Evolutionary conservation across 2,329 filamentous ascomycete genomes (phyloP).

Genomic region (Monosporascus sp.): DNA sequence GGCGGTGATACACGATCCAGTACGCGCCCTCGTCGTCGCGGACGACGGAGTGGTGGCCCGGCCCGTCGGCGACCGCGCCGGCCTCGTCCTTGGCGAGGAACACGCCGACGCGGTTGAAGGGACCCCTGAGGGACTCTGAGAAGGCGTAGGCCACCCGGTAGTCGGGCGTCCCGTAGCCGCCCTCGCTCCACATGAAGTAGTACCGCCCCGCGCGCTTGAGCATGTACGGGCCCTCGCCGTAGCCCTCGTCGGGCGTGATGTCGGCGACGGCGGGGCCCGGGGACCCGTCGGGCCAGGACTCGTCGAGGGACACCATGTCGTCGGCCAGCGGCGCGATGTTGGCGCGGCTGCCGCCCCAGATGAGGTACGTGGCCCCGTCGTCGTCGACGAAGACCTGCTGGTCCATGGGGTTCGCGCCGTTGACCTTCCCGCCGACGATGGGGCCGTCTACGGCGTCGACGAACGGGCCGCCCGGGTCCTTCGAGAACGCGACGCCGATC

Average conservation of each 20-base stretch:
- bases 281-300: background rate
- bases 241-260: constrained; percentile 4
- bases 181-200: constrained; percentile 6
- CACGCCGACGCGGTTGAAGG: constrained; percentile 1
- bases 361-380: constrained; percentile 1
- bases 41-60: constrained; percentile 2
- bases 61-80: constrained; percentile 1
- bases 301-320: constrained; percentile 2
- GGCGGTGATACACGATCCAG: constrained; percentile 3
- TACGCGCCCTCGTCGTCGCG: constrained; percentile 1
- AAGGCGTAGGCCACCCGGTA: constrained; percentile 3
- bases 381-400: constrained; percentile 2
- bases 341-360: constrained; percentile 3
- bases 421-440: background rate
- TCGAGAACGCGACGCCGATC: constrained; percentile 1
- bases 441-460: background rate
- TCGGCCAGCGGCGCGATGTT: constrained; percentile 2
- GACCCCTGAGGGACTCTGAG: background rate
- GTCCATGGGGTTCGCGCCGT: constrained; percentile 4
- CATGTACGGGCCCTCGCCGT: constrained; percentile 3
- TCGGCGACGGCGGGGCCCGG: background rate
- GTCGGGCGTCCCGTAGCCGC: constrained; percentile 1
- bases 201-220: constrained; percentile 1
- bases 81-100: constrained; percentile 2
- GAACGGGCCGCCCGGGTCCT: constrained; percentile 1